Evolutionary conservation across 495 filamentous ascomycete genomes (phyloP).

Genomic region (Talaromyces thailandensis): DNA sequence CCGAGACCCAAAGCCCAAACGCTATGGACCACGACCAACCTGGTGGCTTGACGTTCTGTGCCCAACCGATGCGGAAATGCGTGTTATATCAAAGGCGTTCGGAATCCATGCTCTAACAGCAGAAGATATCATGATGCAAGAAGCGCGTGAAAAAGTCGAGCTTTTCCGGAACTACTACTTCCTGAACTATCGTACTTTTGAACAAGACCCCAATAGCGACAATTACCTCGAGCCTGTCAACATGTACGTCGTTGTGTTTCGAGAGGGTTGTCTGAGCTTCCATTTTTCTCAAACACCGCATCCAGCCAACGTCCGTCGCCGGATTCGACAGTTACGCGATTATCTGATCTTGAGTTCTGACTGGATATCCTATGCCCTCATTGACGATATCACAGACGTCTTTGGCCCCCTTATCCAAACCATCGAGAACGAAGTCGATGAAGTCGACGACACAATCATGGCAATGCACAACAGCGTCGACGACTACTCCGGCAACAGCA

Average conservation of each 20-base stretch:
- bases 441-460: constrained; percentile 78
- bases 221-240: constrained; percentile 92
- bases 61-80: constrained; percentile 90
- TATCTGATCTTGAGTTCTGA: constrained; percentile 88
- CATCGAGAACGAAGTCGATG: constrained; percentile 83
- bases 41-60: constrained; percentile 93
- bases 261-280: constrained; percentile 90
- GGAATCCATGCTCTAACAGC: constrained; percentile 89
- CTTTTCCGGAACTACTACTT: constrained; percentile 97
- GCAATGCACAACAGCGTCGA: constrained; percentile 62
- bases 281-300: constrained; percentile 91
- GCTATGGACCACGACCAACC: constrained; percentile 80
- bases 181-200: constrained; percentile 94
- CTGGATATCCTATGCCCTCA: constrained; percentile 97
- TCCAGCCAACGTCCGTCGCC: constrained; percentile 85
- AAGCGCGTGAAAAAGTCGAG: constrained; percentile 95
- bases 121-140: constrained; percentile 95
- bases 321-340: constrained; percentile 88
- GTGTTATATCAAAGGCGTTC: constrained; percentile 82
- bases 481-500: constrained; percentile 14
- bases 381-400: constrained; percentile 96
- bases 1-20: constrained; percentile 40
- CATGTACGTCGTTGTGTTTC: constrained; percentile 95
- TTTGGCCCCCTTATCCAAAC: constrained; percentile 84
- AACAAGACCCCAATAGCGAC: constrained; percentile 80